Conservation (phyloP, 2,329 filamentous ascomycete genomes). For the Berkeleyomyces basicola region DNA sequence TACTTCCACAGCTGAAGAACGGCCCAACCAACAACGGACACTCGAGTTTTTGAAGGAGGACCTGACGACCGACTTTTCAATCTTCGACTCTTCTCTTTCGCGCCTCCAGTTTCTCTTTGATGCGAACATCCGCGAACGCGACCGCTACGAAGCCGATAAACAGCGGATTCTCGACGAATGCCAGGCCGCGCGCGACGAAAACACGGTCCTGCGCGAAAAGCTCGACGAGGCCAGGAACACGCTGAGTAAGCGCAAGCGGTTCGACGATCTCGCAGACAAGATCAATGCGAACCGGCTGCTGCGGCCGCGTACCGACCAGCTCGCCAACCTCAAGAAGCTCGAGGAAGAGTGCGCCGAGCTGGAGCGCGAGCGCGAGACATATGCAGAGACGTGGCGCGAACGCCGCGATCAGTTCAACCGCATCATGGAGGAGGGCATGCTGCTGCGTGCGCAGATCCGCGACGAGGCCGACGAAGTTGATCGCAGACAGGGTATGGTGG, state of each 20-base stretch:
- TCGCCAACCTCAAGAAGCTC: constrained; percentile 59
- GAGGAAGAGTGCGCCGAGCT: constrained; percentile 79
- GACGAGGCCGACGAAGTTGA: constrained; percentile 95
- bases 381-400: constrained; percentile 70
- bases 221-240: constrained; percentile 62
- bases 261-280: constrained; percentile 74
- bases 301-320: constrained; percentile 70
- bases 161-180: constrained; percentile 62
- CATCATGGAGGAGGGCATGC: constrained; percentile 83
- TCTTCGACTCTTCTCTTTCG: constrained; percentile 71
- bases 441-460: constrained; percentile 67
- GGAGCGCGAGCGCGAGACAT: constrained; percentile 67
- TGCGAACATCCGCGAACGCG: constrained; percentile 68
- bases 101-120: constrained; percentile 75
- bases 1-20: constrained; percentile 42
- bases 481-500: constrained; percentile 65
- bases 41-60: constrained; percentile 64
- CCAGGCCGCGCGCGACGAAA: constrained; percentile 60
- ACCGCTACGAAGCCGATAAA: constrained; percentile 69
- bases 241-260: constrained; percentile 63
- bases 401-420: constrained; percentile 71
- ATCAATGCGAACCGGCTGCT: constrained; percentile 70
- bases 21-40: constrained; percentile 23
- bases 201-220: constrained; percentile 52
- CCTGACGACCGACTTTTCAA: constrained; percentile 71